Evolutionary conservation across 2,329 filamentous ascomycete species (phyloP).

Genomic region (Aspergillus fructus): DNA sequence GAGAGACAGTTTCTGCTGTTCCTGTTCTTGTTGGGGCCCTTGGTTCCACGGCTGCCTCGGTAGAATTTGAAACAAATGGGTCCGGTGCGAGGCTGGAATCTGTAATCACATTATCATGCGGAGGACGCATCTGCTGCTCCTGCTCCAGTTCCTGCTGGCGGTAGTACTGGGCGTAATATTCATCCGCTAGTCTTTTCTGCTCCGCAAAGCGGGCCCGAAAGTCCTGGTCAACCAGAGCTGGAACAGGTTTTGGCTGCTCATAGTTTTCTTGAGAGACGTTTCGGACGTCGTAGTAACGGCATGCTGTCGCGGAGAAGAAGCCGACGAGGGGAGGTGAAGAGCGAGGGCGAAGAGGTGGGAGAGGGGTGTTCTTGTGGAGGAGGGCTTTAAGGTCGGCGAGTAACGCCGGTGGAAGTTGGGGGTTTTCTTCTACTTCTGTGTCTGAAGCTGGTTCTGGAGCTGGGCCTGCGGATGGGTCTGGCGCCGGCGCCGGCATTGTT

Average conservation of each 20-base stretch:
- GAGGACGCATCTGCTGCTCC: constrained; percentile 8
- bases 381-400: constrained; percentile 13
- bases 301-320: constrained; percentile 16
- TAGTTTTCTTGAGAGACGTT: constrained; percentile 20
- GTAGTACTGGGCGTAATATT: constrained; percentile 2
- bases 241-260: constrained; percentile 13
- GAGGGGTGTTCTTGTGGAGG: constrained; percentile 10
- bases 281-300: constrained; percentile 15
- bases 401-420: constrained; percentile 14
- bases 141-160: neutral
- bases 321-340: constrained; percentile 13
- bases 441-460: neutral
- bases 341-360: constrained; percentile 7
- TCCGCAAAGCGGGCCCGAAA: constrained; percentile 41
- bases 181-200: constrained; percentile 23
- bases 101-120: neutral
- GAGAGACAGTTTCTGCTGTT: constrained; percentile 6
- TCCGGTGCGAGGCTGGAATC: neutral
- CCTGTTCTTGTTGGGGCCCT: neutral
- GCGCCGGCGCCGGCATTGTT: neutral
- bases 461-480: neutral
- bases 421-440: neutral
- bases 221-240: constrained; percentile 35
- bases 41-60: neutral
- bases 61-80: neutral